Evolutionary conservation across 108 stramenopile genomes (phyloP), one percentile per base, ranked within the genome.

Genomic region (Nitzschia inconspicua): DNA sequence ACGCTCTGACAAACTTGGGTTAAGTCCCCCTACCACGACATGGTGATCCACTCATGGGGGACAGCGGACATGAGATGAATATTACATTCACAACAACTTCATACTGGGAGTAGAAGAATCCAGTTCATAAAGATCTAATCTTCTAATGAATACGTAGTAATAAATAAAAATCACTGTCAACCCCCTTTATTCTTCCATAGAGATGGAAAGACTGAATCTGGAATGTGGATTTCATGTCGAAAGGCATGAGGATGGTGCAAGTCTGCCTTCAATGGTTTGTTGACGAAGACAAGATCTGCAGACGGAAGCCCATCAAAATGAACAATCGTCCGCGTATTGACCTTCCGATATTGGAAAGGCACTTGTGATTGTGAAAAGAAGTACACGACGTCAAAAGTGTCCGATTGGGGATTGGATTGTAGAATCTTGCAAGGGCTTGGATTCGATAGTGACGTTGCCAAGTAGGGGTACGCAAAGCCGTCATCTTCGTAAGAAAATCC

Each of bases 141-240:
- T n/a, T n/a, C n/a, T n/a, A n/a, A n/a, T n/a, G n/a, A n/a, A n/a
- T n/a, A n/a, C n/a, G n/a, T n/a, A n/a, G n/a, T n/a, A n/a, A n/a
- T n/a, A n/a, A n/a, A n/a, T n/a, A n/a, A n/a, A n/a, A n/a, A n/a
- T n/a, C n/a, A n/a, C n/a, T n/a, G n/a, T n/a, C n/a, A 61, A 46
- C 29, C n/a, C n/a, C n/a, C n/a, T n/a, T n/a, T n/a, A 58, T 71
- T 66, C 41, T 58, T 71, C 82, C 82, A 83, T 27, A 31, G 20
- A 11, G 58, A 25, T 3, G 82, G 82, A 41, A 77, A 76, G 8
- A 74, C 58, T 13, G 65, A 46, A 56, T 77, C 75, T 4, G 72
- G 75, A 14, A 77, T 64, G 18, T 36, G 31, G 48, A 75, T 76
- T 5, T 72, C 68, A 40, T 76, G 72, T 1, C 80, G 75, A 50